Conservation (phyloP, 768 basidiomycete genomes). For the Russula sp. region DNA sequence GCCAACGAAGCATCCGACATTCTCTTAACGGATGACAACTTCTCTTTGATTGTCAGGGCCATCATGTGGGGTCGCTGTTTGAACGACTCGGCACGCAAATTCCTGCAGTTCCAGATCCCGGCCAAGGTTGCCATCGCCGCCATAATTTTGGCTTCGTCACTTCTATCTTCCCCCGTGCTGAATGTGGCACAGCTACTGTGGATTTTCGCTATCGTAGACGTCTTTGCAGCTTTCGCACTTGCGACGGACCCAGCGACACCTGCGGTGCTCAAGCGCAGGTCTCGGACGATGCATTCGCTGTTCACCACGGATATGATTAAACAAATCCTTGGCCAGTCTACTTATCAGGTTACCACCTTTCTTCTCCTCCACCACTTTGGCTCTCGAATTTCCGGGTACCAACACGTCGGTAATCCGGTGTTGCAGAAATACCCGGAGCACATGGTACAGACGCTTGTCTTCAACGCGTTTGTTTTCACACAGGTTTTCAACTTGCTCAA, state of each 20-base stretch:
- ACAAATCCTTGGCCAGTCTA: conserved; percentile 85
- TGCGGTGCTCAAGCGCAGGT: conserved; percentile 75
- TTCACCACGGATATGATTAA: conserved; percentile 95
- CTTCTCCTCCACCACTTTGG: conserved; percentile 89
- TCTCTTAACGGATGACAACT: conserved; percentile 97
- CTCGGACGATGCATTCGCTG: conserved; percentile 82
- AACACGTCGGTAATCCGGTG: conserved; percentile 29
- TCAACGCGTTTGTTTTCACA: conserved; percentile 95
- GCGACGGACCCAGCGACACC: conserved; percentile 93
- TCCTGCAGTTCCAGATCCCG: conserved; percentile 93
- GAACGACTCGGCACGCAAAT: conserved; percentile 96
- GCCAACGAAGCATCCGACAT: conserved; percentile 99
- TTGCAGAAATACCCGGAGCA: conserved; percentile 35
- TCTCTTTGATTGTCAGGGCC: conserved; percentile 91
- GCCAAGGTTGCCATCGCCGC: conserved; percentile 94
- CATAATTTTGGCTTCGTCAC: conserved; percentile 64
- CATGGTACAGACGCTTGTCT: conserved; percentile 78
- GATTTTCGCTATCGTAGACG: conserved; percentile 99
- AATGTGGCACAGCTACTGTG: conserved; percentile 95
- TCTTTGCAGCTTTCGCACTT: conserved; percentile 93
- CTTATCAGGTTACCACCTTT: conserved; percentile 77
- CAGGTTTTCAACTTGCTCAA: conserved; percentile 97
- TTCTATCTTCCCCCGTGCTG: conserved; percentile 73
- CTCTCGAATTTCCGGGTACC: conserved; percentile 56
- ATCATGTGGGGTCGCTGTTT: conserved; percentile 99